These are phyloP conservation scores for Macadamia tetraphylla DNA, from an alignment of 164 flowering plant species.

Conservation along the genomic window DNA sequence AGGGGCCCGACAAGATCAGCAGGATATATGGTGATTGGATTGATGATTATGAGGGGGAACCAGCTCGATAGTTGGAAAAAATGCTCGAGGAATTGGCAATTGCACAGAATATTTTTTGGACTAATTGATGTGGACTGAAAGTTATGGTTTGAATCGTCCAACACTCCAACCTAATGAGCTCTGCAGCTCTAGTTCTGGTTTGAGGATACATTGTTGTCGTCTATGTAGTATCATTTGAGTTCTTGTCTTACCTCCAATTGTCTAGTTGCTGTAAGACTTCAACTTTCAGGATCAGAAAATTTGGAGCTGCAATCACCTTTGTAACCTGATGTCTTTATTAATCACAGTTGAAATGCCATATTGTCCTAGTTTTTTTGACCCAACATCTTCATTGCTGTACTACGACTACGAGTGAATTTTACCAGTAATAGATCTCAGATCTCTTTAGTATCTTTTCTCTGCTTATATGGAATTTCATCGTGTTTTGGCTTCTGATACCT, in stretches of 20 bases:
- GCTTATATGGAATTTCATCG: too few relatives aligned
- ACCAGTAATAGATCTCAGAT: background rate
- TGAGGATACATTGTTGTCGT: background rate
- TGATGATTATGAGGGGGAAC: conserved; percentile 63
- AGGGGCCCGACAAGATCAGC: conserved; percentile 96
- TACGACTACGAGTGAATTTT: background rate
- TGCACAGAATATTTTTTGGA: too few relatives aligned
- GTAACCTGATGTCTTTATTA: background rate
- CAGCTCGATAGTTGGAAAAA: conserved; percentile 14
- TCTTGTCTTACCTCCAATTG: background rate
- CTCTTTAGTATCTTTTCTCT: too few relatives aligned
- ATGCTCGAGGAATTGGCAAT: too few relatives aligned
- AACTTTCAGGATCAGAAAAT: conserved; percentile 7
- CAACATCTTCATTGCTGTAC: background rate
- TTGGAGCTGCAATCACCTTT: conserved; percentile 2
- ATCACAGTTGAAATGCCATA: background rate
- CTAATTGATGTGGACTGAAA: too few relatives aligned
- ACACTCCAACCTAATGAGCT: too few relatives aligned
- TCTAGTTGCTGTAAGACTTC: background rate
- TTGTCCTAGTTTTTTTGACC: background rate
- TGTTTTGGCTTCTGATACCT: too few relatives aligned
- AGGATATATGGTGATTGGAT: conserved; percentile 99
- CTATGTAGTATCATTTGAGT: background rate
- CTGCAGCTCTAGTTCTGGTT: background rate
- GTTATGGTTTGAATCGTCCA: background rate